Evolutionary conservation across 257 asterid genomes (phyloP).

Genomic region (Ballota nigra): DNA sequence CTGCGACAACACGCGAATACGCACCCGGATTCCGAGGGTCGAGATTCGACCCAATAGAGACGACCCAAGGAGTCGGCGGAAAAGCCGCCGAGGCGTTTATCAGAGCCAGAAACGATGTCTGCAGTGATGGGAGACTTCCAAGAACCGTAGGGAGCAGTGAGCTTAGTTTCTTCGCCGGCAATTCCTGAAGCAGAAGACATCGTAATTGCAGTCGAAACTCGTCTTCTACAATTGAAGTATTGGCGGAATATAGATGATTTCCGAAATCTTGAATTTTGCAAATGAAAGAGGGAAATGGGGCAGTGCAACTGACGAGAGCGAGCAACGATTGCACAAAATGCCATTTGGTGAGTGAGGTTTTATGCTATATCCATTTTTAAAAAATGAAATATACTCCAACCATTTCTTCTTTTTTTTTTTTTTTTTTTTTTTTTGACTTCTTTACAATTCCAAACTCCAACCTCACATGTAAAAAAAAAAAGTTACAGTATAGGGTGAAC

Average conservation of each 20-base stretch:
- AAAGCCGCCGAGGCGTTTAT: slow-evolving; percentile 72
- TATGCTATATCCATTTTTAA: neutral
- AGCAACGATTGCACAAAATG: slow-evolving; percentile 22
- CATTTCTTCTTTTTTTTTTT: no score
- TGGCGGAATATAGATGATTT: slow-evolving; percentile 5
- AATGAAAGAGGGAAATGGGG: neutral
- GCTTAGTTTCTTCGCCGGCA: slow-evolving; percentile 25
- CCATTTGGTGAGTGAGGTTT: slow-evolving; percentile 26
- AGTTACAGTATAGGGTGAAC: no score
- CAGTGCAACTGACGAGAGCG: slow-evolving; percentile 28
- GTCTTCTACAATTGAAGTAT: slow-evolving; percentile 11
- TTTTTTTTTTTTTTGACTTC: no score
- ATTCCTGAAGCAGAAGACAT: slow-evolving; percentile 34
- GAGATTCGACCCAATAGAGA: slow-evolving; percentile 79
- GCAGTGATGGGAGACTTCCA: slow-evolving; percentile 97
- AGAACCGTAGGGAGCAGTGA: slow-evolving; percentile 80
- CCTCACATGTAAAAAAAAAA: no score
- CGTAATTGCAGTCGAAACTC: slow-evolving; percentile 11
- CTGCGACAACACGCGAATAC: slow-evolving; percentile 25
- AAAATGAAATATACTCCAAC: neutral
- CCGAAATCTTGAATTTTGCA: slow-evolving; percentile 24
- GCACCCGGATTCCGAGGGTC: slow-evolving; percentile 94
- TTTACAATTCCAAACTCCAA: no score
- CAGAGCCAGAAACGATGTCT: slow-evolving; percentile 75
- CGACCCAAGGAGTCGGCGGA: slow-evolving; percentile 56